phyloP scores from a whole-genome alignment of 352 stramenopile genomes.

The Globisporangium apiculatum region DNA sequence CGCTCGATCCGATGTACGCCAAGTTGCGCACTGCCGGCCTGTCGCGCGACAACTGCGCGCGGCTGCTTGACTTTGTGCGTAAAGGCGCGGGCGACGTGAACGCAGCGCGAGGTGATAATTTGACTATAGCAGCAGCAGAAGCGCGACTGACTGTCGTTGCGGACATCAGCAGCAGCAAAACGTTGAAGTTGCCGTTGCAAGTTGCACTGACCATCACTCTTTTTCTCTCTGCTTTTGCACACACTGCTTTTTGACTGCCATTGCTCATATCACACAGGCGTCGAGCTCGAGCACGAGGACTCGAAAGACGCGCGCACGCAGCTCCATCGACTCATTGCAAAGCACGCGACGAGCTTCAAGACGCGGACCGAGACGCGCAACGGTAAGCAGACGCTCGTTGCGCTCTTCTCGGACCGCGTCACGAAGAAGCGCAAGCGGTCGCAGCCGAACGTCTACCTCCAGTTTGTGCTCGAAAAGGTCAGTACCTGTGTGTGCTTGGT shows the following conservation, averaged over 20 bases:
- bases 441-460: slow-evolving; percentile 40
- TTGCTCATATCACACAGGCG: slow-evolving; percentile 13
- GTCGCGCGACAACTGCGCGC: slow-evolving; percentile 33
- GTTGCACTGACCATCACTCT: no score
- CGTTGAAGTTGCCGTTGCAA: no score
- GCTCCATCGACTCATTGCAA: slow-evolving; percentile 61
- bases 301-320: slow-evolving; percentile 51
- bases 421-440: slow-evolving; percentile 68
- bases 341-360: slow-evolving; percentile 44
- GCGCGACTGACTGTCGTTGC: no score
- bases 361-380: slow-evolving; percentile 50
- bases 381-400: slow-evolving; percentile 41
- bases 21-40: slow-evolving; percentile 58
- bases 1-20: slow-evolving; percentile 57
- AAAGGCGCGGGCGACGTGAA: slow-evolving; percentile 30
- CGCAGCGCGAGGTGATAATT: slow-evolving; percentile 28
- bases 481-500: neutral
- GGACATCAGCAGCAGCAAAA: no score
- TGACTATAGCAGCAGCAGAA: neutral
- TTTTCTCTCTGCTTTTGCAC: no score
- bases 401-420: slow-evolving; percentile 51
- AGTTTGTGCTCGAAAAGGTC: slow-evolving; percentile 69
- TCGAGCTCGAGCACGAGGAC: slow-evolving; percentile 52
- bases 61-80: slow-evolving; percentile 49
- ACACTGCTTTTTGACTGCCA: neutral